phyloP scores from a whole-genome alignment of 257 asterid genomes.

The Nemophila menziesii region DNA sequence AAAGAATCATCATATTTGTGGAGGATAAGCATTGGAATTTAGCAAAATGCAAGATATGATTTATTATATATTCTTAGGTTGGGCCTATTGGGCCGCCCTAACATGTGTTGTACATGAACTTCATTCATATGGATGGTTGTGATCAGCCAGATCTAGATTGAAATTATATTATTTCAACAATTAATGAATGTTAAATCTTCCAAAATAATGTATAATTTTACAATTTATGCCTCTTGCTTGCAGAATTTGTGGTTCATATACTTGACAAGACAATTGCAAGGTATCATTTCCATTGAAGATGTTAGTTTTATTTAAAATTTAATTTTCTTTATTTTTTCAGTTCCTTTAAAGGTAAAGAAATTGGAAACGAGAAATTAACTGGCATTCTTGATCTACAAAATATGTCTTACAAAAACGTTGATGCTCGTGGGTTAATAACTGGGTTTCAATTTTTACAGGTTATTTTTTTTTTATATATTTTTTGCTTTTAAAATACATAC shows the following conservation, averaged over 20 bases:
- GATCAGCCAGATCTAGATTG: background rate
- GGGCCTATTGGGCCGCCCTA: no score
- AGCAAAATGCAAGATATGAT: no score
- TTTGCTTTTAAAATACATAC: background rate
- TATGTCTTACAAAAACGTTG: slow-evolving; percentile 49
- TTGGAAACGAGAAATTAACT: slow-evolving; percentile 52
- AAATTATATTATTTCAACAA: background rate
- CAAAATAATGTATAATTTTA: background rate
- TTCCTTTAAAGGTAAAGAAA: slow-evolving; percentile 40
- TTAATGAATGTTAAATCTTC: background rate
- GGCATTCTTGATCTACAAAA: slow-evolving; percentile 52
- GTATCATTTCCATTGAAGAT: slow-evolving; percentile 22
- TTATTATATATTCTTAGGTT: no score
- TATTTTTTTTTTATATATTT: slow-evolving; percentile 3
- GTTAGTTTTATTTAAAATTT: slow-evolving; percentile 2
- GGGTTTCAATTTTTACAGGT: slow-evolving; percentile 85
- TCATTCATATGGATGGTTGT: no score
- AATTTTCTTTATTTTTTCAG: slow-evolving; percentile 28
- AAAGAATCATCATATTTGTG: background rate
- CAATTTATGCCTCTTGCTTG: slow-evolving; percentile 14
- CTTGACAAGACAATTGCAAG: slow-evolving; percentile 78
- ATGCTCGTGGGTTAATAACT: slow-evolving; percentile 56
- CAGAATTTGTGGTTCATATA: slow-evolving; percentile 68
- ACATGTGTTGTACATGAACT: no score
- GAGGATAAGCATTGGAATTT: background rate